A percentile compares a stretch with the other conserved stretches of the same genome.
Evolutionary conservation across 352 stramenopile genomes (phyloP).

Genomic region (Phytophthora citrophthora): DNA sequence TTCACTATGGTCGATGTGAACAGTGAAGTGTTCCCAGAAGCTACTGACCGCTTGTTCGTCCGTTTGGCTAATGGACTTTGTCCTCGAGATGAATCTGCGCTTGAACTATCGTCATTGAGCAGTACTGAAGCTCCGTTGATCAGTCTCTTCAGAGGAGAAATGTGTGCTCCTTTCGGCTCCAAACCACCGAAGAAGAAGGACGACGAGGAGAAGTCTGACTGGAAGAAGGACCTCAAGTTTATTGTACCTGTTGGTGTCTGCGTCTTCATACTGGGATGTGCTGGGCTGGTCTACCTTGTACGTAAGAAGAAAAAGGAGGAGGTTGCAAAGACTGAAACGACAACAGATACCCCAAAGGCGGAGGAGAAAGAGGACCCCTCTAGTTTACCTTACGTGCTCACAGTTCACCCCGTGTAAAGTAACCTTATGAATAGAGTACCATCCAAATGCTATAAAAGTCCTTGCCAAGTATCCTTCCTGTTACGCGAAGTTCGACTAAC

Average conservation of each 20-base stretch:
- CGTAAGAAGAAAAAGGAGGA: conserved; percentile 49
- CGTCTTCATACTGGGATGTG: conserved; percentile 56
- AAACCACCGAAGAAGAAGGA: conserved; percentile 4
- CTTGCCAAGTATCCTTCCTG: background rate
- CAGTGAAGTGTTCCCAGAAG: conserved; percentile 9
- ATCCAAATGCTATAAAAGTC: too few species aligned
- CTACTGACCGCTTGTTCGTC: conserved; percentile 39
- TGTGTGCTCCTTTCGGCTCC: conserved; percentile 22
- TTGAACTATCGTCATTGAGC: background rate
- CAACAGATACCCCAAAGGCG: conserved; percentile 40
- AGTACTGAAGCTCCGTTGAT: conserved; percentile 16
- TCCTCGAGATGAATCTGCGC: conserved; percentile 24
- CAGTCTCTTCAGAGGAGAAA: conserved; percentile 22
- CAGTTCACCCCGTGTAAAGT: conserved; percentile 26
- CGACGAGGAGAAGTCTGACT: conserved; percentile 8
- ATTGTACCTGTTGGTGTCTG: conserved; percentile 49
- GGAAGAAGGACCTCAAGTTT: conserved; percentile 32
- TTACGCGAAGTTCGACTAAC: too few species aligned
- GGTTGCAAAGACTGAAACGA: conserved; percentile 12
- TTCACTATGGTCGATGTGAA: conserved; percentile 27
- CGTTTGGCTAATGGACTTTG: conserved; percentile 32
- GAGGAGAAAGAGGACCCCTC: conserved; percentile 59
- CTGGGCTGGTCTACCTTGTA: conserved; percentile 47
- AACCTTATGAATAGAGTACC: background rate
- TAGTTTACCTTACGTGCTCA: conserved; percentile 61